A percentile compares a stretch with the other conserved stretches of the same genome.
Evolutionary conservation across 805 yeast genomes (phyloP).

Genomic region (Pichia occidentalis): DNA sequence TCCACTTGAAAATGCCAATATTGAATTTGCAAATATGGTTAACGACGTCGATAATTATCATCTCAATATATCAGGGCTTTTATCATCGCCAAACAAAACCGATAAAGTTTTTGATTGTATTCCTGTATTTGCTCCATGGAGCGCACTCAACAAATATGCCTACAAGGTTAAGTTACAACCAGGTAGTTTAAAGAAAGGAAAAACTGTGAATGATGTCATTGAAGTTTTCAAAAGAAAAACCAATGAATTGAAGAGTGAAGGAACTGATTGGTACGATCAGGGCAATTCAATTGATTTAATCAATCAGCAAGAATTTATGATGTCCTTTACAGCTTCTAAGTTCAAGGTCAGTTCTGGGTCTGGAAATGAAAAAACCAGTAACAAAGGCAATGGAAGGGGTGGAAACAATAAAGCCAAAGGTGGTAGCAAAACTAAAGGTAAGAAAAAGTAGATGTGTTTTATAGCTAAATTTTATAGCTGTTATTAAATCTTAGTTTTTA

Average conservation of each 20-base stretch:
- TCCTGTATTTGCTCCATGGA: constrained; percentile 94
- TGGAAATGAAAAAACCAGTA: constrained; percentile 13
- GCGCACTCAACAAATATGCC: constrained; percentile 61
- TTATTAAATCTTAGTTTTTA: no score
- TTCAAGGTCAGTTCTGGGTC: constrained; percentile 54
- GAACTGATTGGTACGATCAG: constrained; percentile 65
- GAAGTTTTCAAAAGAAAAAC: constrained; percentile 43
- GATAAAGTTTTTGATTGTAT: constrained; percentile 60
- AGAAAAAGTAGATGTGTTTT: not conserved
- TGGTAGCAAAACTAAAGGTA: constrained; percentile 16
- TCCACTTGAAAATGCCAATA: constrained; percentile 12
- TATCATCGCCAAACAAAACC: constrained; percentile 37
- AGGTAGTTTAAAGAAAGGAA: constrained; percentile 78
- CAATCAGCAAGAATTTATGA: constrained; percentile 61
- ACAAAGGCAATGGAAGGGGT: constrained; percentile 12
- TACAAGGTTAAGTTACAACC: constrained; percentile 83
- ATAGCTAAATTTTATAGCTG: not conserved
- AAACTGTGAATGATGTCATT: constrained; percentile 66
- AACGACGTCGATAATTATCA: constrained; percentile 27
- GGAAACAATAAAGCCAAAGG: constrained; percentile 15
- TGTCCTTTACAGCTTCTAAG: constrained; percentile 65
- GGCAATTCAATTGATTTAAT: constrained; percentile 47
- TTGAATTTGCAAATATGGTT: constrained; percentile 10
- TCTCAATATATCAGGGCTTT: constrained; percentile 25
- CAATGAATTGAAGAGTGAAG: constrained; percentile 23